Evolutionary conservation across 208 protist species (phyloP), one percentile per base, ranked within the genome.

Genomic region (Acanthamoeba healyi): DNA sequence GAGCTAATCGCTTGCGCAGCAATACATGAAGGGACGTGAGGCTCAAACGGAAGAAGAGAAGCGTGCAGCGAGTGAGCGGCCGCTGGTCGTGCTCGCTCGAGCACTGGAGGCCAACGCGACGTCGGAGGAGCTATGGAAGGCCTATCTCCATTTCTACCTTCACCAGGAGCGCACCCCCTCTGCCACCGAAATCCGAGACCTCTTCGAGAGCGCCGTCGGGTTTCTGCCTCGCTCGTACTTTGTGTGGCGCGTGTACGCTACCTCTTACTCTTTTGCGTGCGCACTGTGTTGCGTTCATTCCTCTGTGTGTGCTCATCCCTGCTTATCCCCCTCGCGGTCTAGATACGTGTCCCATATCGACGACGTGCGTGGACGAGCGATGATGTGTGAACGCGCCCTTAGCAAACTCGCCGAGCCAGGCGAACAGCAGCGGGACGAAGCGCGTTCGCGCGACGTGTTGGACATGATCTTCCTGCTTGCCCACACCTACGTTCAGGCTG

Each of bases 111-210:
- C 19, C 26, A 90, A 90, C 56, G 22, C 44, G 6, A 90, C 14
- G 36, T 61, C 82, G 32, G 82, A 70, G 82, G 36, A 19, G 34
- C 82, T 90, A 51, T 90, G 82, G 82, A n/a, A 42, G 26, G 54
- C 40, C 32, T 90, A 90, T 32, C 51, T 90, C 34, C 32, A 90
- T 19, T 67, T 90, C 34, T 90, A 90, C 24, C 82, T 90, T 26
- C 82, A 67, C 34, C 82, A 90, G 42, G 24, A 44, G 44, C 14
- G 65, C 9, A 29, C 24, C 26, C 40, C 40, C 2, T 36, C 36
- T 22, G 26, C 22, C 36, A 32, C 42, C 10, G 40, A 84, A 26
- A 84, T 84, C 42, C 36, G 42, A 7, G 40, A n/a, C 36, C 74
- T 84, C 40, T 54, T 84, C 40, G 74, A 84, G 44, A 84, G 74